Base-by-base conservation (phyloP, 2,329 filamentous ascomycete species). In the Epichloe sibirici region DNA sequence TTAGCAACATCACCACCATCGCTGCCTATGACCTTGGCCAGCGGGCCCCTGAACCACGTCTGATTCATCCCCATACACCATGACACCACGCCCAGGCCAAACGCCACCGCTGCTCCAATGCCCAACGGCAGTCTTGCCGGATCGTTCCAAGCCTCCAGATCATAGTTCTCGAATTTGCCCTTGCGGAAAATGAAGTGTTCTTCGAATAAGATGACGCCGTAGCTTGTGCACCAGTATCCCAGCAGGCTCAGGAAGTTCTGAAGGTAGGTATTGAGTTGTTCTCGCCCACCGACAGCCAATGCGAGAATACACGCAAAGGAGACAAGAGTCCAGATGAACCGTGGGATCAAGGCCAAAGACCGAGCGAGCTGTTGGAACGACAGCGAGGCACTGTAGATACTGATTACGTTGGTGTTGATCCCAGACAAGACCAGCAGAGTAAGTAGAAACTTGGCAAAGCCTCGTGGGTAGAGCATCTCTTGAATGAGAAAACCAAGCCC, bases 1-100 rank as follows among this genome's bases (percentile, higher is more conserved):
- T 57, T 61, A 0, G 77, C 78, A 61, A 79, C 65, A 65, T 83
- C 79, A 51, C 82, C 80, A 2, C 79, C 79, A 57, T 79, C 74
- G 51, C 81, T 77, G 0, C 79, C 79, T 11, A 78, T 78, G 13
- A 56, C 67, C 60, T 69, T 64, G 1, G 77, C 78, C 57, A 81
- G 75, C 1, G 77, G 77, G 0, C 77, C 78, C 2, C 70, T 72
- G 55, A 74, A 81, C 77, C 77, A 81, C 2, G 71, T 72, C 61
- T 79, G 74, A 3, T 68, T 69, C 73, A 81, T 81, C 2, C 74
- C 74, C 1, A 78, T 76, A 4, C 79, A 66, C 17, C 79, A 71
- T 11, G 74, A 57, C 5, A 63, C 70, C 51, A 74, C 65, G 23
- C 72, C 71, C 23, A 72, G 56, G 0, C 70, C 38, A 25, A 69